Percentiles rank a stretch among this genome's conserved stretches.
Conservation (phyloP, 805 yeast species). For the Komagataella phaffii region DNA sequence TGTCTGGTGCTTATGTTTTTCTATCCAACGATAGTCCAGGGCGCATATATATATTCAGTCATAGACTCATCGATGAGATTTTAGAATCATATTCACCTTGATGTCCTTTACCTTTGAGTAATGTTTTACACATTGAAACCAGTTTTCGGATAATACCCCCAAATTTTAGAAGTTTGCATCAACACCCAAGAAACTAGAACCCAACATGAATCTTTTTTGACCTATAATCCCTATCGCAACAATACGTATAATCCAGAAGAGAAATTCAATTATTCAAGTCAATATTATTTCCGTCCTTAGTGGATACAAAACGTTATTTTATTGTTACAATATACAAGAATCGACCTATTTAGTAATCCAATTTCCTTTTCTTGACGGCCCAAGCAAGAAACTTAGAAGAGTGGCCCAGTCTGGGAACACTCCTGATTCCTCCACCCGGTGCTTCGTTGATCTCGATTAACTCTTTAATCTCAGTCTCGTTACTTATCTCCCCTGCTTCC, state of each 20-base stretch:
- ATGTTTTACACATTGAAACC: too few relatives aligned
- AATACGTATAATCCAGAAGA: neutral
- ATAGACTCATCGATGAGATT: too few relatives aligned
- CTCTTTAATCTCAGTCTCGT: slow-evolving; percentile 11
- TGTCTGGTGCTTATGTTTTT: too few relatives aligned
- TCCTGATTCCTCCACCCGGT: slow-evolving; percentile 13
- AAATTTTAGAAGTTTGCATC: too few relatives aligned
- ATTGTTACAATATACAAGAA: neutral
- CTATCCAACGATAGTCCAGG: too few relatives aligned
- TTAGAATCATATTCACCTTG: too few relatives aligned
- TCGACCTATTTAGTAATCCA: neutral
- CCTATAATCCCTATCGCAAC: too few relatives aligned
- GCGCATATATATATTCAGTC: too few relatives aligned
- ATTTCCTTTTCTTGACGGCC: slow-evolving; percentile 5
- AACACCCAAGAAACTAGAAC: too few relatives aligned
- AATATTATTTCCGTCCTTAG: neutral
- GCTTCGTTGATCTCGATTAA: slow-evolving; percentile 9
- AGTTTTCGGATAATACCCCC: too few relatives aligned
- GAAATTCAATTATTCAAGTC: neutral
- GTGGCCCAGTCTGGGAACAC: slow-evolving; percentile 42
- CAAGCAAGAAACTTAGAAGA: slow-evolving; percentile 62
- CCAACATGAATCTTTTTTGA: too few relatives aligned
- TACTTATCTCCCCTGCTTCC: slow-evolving; percentile 10
- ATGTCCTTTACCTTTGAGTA: too few relatives aligned
- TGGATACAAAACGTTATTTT: neutral